Base-by-base conservation (phyloP, 1,284 basidiomycete species). In the Cutaneotrichosporon spelunceum region DNA sequence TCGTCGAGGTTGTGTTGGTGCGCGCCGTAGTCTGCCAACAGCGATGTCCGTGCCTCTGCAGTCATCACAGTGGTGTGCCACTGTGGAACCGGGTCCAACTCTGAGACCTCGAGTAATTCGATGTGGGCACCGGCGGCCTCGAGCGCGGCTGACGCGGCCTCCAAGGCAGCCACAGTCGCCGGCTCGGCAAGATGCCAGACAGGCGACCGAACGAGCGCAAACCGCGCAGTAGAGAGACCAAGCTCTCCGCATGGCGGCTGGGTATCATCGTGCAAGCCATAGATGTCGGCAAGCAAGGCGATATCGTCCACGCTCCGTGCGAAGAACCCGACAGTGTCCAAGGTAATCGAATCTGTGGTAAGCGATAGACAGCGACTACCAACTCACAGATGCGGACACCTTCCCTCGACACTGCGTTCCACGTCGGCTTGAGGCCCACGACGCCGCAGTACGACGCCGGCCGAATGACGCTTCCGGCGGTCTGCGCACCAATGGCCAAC, bases 371-470 rank as follows among this genome's bases (percentile, higher is more conserved):
- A 10, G 3, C 5, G 23, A 26, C 3, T 9, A 10, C 21, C 21
- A 16, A 61, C 68, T 60, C 33, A 72, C 70, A 68, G 34, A 73
- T 68, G 63, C 73, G 73, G 7, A 76, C 54, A 4, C 74, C 73
- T 48, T 76, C 73, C 29, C 73, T 64, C 4, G 70, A 70, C 50
- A 76, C 70, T 10, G 70, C 62, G 54, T 70, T 71, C 71, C 71
- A 72, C 1, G 73, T 75, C 5, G 72, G 72, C 63, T 77, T 77
- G 26, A 75, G 27, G 0, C 69, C 72, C 47, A 60, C 72, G 36
- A 77, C 67, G 2, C 74, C 74, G 54, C 72, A 72, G 64, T 68
- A 77, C 5, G 72, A 71, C 34, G 68, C 75, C 0, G 75, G 75
- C 5, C 75, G 64, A 33, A 77, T 71, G 1, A 71, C 72, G 30